Conservation (phyloP, 2,329 filamentous ascomycete genomes). For the Fusarium oligoseptatum region DNA sequence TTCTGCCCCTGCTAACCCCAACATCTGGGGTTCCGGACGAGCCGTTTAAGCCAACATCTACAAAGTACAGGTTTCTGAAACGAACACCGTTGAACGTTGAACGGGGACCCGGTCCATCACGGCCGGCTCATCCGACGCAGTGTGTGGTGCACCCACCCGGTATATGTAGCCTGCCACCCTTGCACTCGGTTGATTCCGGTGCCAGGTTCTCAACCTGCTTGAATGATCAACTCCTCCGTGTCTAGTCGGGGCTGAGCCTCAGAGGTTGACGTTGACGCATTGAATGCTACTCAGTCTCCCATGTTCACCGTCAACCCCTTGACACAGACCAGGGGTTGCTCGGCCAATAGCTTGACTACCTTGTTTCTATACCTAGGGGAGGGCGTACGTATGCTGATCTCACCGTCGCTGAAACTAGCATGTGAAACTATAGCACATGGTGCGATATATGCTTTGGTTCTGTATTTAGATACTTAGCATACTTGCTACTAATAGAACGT, state of each 20-base stretch:
- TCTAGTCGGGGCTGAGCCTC: conserved; percentile 19
- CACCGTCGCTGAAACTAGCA: not conserved
- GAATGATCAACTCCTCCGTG: conserved; percentile 4
- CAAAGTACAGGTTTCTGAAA: conserved; percentile 28
- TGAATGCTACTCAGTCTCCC: conserved; percentile 12
- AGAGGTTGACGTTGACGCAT: conserved; percentile 1
- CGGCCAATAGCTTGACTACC: conserved; percentile 3
- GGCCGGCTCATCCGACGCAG: conserved; percentile 5
- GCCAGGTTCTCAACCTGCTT: conserved; percentile 14
- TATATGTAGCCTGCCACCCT: conserved; percentile 18
- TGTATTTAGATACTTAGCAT: not conserved
- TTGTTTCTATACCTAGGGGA: not conserved
- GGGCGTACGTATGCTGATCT: not conserved
- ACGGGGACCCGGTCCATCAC: not conserved
- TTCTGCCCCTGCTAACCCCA: conserved; percentile 2
- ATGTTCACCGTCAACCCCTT: conserved; percentile 21
- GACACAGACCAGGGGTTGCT: conserved; percentile 9
- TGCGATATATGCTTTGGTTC: not conserved
- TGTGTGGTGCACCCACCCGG: conserved; percentile 6
- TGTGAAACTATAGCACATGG: not conserved
- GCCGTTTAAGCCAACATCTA: conserved; percentile 18
- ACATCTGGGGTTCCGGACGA: conserved; percentile 11
- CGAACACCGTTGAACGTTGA: conserved; percentile 20
- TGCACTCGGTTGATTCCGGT: conserved; percentile 35
- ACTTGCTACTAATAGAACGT: not conserved